Conservation (phyloP, 768 basidiomycete species). For the Leccinum aurantiacum region DNA sequence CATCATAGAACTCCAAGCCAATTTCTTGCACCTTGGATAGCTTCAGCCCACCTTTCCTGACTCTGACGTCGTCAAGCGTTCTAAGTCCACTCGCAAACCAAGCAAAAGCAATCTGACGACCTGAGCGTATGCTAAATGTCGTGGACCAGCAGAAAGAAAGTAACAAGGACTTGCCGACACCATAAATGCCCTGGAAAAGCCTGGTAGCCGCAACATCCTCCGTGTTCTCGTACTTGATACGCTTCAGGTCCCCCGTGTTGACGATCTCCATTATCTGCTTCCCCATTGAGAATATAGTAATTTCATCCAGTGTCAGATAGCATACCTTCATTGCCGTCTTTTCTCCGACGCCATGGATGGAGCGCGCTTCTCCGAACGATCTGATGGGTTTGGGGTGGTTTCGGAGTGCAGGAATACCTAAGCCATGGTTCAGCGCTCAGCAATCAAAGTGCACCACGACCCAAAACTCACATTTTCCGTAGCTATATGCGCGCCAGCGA, state of each 20-base stretch:
- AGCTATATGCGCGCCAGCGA: constrained; percentile 64
- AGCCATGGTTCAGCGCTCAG: constrained; percentile 13
- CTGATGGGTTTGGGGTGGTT: constrained; percentile 58
- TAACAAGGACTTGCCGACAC: constrained; percentile 61
- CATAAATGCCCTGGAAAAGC: constrained; percentile 80
- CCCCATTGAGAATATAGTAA: neutral
- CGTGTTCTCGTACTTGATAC: constrained; percentile 66
- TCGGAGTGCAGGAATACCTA: constrained; percentile 61
- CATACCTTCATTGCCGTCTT: constrained; percentile 75
- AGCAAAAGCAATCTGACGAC: constrained; percentile 60
- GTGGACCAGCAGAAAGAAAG: neutral
- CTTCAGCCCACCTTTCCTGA: constrained; percentile 59
- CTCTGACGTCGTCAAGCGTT: constrained; percentile 70
- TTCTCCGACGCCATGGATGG: constrained; percentile 62
- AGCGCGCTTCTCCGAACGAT: constrained; percentile 56
- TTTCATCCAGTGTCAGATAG: neutral
- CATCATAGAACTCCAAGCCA: constrained; percentile 69
- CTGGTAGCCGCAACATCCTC: constrained; percentile 56
- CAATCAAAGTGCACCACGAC: neutral
- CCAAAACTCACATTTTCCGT: constrained; percentile 57
- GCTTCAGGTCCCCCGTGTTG: constrained; percentile 65
- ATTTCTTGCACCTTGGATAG: constrained; percentile 62
- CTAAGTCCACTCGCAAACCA: constrained; percentile 80
- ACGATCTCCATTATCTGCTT: constrained; percentile 79
- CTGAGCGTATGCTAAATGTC: constrained; percentile 34